These are phyloP conservation scores for Collybia mongolica DNA, from an alignment of 768 basidiomycete genomes.

Conservation along the genomic window DNA sequence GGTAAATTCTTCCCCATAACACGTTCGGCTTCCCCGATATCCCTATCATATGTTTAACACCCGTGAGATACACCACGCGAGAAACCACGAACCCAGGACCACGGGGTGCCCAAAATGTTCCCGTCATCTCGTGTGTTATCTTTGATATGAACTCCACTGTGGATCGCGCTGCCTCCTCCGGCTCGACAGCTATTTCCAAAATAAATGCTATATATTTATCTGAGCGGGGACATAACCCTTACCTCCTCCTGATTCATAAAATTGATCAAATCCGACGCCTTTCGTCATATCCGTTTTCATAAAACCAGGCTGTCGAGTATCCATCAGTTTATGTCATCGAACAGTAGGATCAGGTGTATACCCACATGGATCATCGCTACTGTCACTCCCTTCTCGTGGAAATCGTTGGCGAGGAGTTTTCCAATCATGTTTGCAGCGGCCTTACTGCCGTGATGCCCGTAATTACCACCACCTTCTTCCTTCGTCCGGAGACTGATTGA, in stretches of 20 bases:
- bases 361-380: slow-evolving; percentile 45
- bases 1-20: slow-evolving; percentile 38
- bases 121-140: slow-evolving; percentile 31
- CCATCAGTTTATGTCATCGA: neutral
- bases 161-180: slow-evolving; percentile 36
- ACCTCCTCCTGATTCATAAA: slow-evolving; percentile 44
- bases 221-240: slow-evolving; percentile 4
- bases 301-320: slow-evolving; percentile 39
- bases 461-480: slow-evolving; percentile 47
- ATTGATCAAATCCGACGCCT: slow-evolving; percentile 41
- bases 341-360: neutral
- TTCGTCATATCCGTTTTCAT: slow-evolving; percentile 48
- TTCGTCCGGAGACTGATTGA: slow-evolving; percentile 39
- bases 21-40: slow-evolving; percentile 42
- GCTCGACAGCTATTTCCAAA: slow-evolving; percentile 34
- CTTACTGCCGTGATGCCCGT: slow-evolving; percentile 48
- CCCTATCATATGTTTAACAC: slow-evolving; percentile 20
- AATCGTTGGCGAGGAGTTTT: slow-evolving; percentile 36
- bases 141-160: slow-evolving; percentile 34
- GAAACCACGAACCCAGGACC: slow-evolving; percentile 29
- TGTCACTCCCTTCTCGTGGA: slow-evolving; percentile 34
- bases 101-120: slow-evolving; percentile 46
- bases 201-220: neutral
- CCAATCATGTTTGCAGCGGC: slow-evolving; percentile 50
- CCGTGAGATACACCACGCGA: neutral